Conservation (phyloP, 2,329 filamentous ascomycete species). For the Neodidymelliopsis sp. region DNA sequence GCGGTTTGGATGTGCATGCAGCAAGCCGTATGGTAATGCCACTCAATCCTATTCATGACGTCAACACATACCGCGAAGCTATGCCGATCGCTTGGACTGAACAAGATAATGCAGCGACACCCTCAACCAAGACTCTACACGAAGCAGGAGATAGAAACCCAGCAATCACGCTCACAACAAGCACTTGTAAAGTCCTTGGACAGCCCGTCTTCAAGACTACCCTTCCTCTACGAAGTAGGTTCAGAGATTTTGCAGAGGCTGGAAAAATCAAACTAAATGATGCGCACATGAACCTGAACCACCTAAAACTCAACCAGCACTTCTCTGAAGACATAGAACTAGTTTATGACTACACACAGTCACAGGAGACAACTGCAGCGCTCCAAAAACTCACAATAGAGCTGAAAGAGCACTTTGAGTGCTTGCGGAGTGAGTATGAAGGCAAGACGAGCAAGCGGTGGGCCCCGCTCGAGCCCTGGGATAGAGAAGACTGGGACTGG, state of each 20-base stretch:
- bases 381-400: background rate
- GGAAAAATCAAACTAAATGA: background rate
- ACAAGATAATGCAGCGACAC: no score
- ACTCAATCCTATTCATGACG: no score
- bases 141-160: background rate
- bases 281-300: no score
- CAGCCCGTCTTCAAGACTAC: no score
- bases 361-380: background rate
- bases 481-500: no score
- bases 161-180: conserved; percentile 1
- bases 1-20: no score
- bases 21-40: no score
- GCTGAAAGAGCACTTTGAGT: conserved; percentile 2
- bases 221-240: no score
- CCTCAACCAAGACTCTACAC: background rate
- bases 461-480: conserved; percentile 6
- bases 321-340: background rate
- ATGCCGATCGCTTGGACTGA: background rate
- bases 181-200: background rate
- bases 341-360: background rate
- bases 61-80: background rate
- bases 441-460: conserved; percentile 7
- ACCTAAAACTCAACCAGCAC: background rate
- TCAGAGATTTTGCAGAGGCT: background rate
- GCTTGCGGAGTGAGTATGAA: conserved; percentile 13